Evolutionary conservation across 306 rosid genomes (phyloP), one percentile per base, ranked within the genome.

Genomic region (Lathyrus sativus): DNA sequence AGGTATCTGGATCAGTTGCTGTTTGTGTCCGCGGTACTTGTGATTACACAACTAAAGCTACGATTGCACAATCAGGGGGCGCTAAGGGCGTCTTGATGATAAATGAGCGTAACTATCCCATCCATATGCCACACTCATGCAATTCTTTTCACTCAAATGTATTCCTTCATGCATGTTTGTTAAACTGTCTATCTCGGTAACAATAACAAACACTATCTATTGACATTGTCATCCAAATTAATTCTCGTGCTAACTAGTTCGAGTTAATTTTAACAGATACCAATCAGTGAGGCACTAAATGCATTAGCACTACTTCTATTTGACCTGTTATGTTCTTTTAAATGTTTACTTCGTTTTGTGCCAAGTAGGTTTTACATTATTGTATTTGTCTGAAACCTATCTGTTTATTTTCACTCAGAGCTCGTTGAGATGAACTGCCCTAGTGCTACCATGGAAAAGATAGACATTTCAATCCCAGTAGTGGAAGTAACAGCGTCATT

Each of bases 41-140:
- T 71, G 99, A 95, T 83, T 95, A 85, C 83, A 62, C 89, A 8
- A 44, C 41, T 31, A 95, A 95, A 81, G 99, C 96, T 26, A 56
- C 63, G 60, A 33, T 76, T 29, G 96, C 91, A 51, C 84, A 88
- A 72, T 78, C 85, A 2, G 88, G 71, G 67, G 96, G 97, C 66
- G 99, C 97, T 71, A 68, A 65, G 28, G 91, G 76, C 33, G 42
- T 87, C 44, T 49, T 95, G 85, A 81, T 95, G 65, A 78, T 95
- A 66, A 87, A 85, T 75, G 87, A 84, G 4, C 49, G 99, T 90
- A 79, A 62, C 67, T 41, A 19, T 19, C 6, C 51, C 19, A 62
- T 14, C 48, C 14, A 53, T 53, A 35, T 35, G 39, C 9, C 9
- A 4, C 58, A 53, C 17, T 6, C 9, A 14, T 46, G 19, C 29